A percentile compares a stretch with the other conserved stretches of the same genome.
Conservation (phyloP, 352 stramenopile species). For the Pythium sp. region DNA sequence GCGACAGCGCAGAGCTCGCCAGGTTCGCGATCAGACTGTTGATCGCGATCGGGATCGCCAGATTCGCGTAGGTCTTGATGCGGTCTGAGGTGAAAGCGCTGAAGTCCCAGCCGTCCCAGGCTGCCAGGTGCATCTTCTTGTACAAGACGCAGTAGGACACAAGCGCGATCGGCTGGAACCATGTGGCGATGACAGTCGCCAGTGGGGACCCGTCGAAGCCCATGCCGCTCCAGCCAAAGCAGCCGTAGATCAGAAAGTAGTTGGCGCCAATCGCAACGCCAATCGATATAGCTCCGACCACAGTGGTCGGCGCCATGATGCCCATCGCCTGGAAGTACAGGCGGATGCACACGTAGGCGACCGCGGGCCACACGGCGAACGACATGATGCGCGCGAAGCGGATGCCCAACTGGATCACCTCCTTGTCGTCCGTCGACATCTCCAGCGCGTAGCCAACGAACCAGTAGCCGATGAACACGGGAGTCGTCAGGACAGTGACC, state of each 20-base stretch:
- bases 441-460: constrained; percentile 21
- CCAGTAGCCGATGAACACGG: constrained; percentile 69
- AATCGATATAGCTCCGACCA: constrained; percentile 66
- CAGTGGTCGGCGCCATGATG: constrained; percentile 67
- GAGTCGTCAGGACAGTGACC: constrained; percentile 39
- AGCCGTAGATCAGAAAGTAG: constrained; percentile 61
- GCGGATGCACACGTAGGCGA: no score
- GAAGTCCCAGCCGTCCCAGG: constrained; percentile 69
- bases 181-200: constrained; percentile 68
- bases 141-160: constrained; percentile 73
- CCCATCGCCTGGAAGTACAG: constrained; percentile 79
- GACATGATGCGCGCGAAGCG: constrained; percentile 76
- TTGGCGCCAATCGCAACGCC: constrained; percentile 56
- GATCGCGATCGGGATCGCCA: constrained; percentile 26
- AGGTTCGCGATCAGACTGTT: constrained; percentile 35
- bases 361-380: constrained; percentile 24
- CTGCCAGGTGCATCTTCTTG: constrained; percentile 64
- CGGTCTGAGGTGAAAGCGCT: constrained; percentile 49
- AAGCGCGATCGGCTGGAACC: constrained; percentile 77
- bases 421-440: constrained; percentile 49
- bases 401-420: constrained; percentile 58
- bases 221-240: constrained; percentile 50
- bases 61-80: constrained; percentile 41
- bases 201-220: constrained; percentile 76
- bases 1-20: constrained; percentile 33